These are phyloP conservation scores for Triglochin maritima DNA, from an alignment of 106 monocot genomes.

Conservation along the genomic window DNA sequence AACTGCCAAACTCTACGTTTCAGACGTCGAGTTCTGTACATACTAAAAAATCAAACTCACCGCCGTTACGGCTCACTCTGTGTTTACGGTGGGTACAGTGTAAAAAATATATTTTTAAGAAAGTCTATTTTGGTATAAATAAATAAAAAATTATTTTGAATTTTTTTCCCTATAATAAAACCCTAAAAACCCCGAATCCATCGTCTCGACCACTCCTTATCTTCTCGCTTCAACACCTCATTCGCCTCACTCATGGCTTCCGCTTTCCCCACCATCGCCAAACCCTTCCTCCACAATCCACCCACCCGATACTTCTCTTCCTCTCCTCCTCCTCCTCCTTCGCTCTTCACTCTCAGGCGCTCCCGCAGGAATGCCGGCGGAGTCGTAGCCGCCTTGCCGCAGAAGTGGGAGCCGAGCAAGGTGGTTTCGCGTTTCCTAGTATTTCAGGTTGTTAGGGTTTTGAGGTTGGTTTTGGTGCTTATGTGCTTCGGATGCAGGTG, in stretches of 20 bases:
- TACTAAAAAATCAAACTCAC: too few species aligned
- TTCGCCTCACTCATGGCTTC: conserved; percentile 4
- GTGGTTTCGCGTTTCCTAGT: conserved; percentile 5
- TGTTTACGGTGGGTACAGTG: too few species aligned
- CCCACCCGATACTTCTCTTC: not conserved
- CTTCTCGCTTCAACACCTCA: too few species aligned
- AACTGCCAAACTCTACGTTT: too few species aligned
- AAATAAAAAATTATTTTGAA: too few species aligned
- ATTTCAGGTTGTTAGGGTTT: not conserved
- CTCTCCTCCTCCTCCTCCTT: conserved; percentile 4
- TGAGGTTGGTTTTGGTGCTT: not conserved
- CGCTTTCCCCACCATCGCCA: conserved; percentile 11
- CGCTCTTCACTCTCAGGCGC: conserved; percentile 1
- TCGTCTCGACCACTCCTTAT: too few species aligned
- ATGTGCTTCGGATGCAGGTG: conserved; percentile 37
- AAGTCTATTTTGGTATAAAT: too few species aligned
- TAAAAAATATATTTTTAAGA: too few species aligned
- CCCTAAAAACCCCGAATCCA: too few species aligned
- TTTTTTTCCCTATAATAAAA: too few species aligned
- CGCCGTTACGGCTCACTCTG: too few species aligned
- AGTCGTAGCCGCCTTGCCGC: conserved; percentile 29
- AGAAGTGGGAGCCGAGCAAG: conserved; percentile 77
- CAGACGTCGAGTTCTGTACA: too few species aligned
- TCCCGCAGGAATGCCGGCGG: conserved; percentile 21
- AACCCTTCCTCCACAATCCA: not conserved